Evolutionary conservation across 1,284 basidiomycete species (phyloP), one percentile per base, ranked within the genome.

Genomic region (Inonotus obliquus): DNA sequence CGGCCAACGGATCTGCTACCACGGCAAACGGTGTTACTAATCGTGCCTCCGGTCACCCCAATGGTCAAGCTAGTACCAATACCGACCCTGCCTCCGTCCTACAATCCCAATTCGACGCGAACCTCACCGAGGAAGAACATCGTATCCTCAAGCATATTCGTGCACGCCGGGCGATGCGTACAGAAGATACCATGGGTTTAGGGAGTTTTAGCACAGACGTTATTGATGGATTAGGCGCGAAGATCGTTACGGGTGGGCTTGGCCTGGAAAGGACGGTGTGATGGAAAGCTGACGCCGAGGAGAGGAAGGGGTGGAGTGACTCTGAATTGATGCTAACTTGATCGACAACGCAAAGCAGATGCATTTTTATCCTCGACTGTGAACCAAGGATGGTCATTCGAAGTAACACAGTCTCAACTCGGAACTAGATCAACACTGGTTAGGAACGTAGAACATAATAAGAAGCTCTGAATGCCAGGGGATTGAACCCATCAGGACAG

Each of bases 131-230:
- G 13, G 66, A 55, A 17, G 69, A 72, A 57, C 59, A 67, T 59
- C 71, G 73, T 66, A 70, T 76, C 63, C 68, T 77, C 27, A 70
- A 73, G 51, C 74, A 75, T 65, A 72, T 77, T 60, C 76, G 76
- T 61, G 75, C 75, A 53, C 70, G 76, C 14, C 66, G 73, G 57
- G 70, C 76, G 59, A 76, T 77, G 45, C 73, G 76, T 57, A 65
- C 71, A 27, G 75, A 77, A 62, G 73, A 76, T 63, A 71, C 70
- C 56, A 75, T 72, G 47, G 62, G 74, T 53, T 71, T 75, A 60
- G 54, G 23, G 41, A 73, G 69, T 62, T 67, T 77, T 17, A 73
- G 75, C 66, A 71, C 74, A 67, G 76, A 77, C 66, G 59, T 70
- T n/a, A 63, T 73, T 11, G 70, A 62, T 14, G 75, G 76, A 21